Conservation (phyloP, 495 filamentous ascomycete genomes). For the Aspergillus cavernicola region DNA sequence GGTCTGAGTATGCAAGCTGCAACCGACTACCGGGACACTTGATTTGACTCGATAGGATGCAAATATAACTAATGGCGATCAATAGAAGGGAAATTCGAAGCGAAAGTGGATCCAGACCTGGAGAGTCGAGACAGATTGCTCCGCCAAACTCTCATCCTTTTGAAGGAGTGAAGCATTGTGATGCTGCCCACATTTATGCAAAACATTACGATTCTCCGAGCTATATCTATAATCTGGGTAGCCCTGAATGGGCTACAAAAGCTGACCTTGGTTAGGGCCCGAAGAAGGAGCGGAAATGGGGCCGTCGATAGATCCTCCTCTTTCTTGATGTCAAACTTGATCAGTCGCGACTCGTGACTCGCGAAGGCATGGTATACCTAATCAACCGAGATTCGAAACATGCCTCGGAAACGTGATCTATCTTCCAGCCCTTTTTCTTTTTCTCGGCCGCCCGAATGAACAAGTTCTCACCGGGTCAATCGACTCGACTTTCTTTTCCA, state of each 20-base stretch:
- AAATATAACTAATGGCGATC: slow-evolving; percentile 17
- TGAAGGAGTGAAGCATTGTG: slow-evolving; percentile 7
- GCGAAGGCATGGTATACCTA: too few species aligned
- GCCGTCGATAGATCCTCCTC: too few species aligned
- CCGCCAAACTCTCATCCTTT: background rate
- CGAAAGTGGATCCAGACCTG: background rate
- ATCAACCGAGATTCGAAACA: too few species aligned
- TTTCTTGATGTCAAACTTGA: too few species aligned
- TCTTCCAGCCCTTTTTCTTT: slow-evolving; percentile 2
- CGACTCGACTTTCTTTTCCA: background rate
- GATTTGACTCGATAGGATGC: slow-evolving; percentile 5
- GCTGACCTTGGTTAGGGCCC: slow-evolving; percentile 10
- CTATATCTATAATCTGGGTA: background rate
- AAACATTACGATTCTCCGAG: slow-evolving; percentile 18
- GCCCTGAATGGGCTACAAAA: background rate
- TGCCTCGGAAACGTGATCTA: background rate
- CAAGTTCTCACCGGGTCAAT: background rate
- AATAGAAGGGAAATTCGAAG: slow-evolving; percentile 1
- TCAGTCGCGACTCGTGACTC: too few species aligned
- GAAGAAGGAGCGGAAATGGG: too few species aligned
- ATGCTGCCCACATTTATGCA: slow-evolving; percentile 18
- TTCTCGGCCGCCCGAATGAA: background rate
- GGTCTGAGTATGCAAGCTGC: background rate
- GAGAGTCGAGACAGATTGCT: background rate
- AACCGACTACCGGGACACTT: slow-evolving; percentile 1